A percentile compares a stretch with the other conserved stretches of the same genome.
Evolutionary conservation across 2,329 filamentous ascomycete species (phyloP).

Genomic region (Alternaria arborescens): DNA sequence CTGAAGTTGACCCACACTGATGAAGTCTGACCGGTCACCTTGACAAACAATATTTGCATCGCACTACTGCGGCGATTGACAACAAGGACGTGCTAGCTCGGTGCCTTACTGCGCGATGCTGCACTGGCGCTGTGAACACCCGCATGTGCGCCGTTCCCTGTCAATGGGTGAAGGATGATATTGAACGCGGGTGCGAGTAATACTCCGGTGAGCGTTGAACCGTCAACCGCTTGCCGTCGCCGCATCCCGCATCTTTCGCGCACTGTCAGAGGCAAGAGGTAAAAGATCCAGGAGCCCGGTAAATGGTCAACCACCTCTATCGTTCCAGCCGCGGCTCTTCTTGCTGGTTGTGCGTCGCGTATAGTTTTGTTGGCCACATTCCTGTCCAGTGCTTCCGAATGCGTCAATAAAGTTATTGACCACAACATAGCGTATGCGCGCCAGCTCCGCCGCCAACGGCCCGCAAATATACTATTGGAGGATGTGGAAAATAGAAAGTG

Average conservation of each 20-base stretch:
- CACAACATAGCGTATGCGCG: slow-evolving; percentile 3
- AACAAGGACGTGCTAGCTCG: slow-evolving; percentile 10
- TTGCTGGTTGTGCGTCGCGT: background rate
- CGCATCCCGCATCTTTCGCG: slow-evolving; percentile 4
- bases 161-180: slow-evolving; percentile 7
- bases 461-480: slow-evolving; percentile 14
- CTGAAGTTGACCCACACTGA: background rate
- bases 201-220: slow-evolving; percentile 20
- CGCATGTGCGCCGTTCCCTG: slow-evolving; percentile 16
- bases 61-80: slow-evolving; percentile 8
- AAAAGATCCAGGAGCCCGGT: slow-evolving; percentile 19
- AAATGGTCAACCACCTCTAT: slow-evolving; percentile 8
- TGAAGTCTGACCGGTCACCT: background rate
- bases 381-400: background rate
- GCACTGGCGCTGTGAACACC: slow-evolving; percentile 9
- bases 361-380: background rate
- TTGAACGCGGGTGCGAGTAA: slow-evolving; percentile 18
- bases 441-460: slow-evolving; percentile 9
- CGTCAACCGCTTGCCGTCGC: slow-evolving; percentile 15
- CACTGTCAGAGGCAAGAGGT: slow-evolving; percentile 13
- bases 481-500: slow-evolving; percentile 10
- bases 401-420: background rate
- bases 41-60: background rate
- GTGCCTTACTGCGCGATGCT: slow-evolving; percentile 18
- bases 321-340: slow-evolving; percentile 1